These are phyloP conservation scores for Pilasporangium apinafurcum DNA, from an alignment of 352 stramenopile species.

Conservation along the genomic window DNA sequence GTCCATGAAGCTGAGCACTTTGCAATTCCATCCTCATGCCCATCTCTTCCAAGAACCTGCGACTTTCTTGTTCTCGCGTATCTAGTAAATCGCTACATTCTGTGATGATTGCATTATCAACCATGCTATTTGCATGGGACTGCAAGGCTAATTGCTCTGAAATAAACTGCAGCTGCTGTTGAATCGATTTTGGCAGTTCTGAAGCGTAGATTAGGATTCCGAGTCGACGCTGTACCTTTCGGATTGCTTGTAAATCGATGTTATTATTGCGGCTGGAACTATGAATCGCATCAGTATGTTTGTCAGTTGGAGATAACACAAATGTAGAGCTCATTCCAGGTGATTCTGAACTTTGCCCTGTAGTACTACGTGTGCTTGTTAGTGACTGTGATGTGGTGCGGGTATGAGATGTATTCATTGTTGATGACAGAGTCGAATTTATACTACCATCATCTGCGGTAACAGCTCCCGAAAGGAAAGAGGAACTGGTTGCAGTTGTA, in stretches of 20 bases:
- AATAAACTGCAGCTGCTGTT: slow-evolving; percentile 44
- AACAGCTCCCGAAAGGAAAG: too few species aligned
- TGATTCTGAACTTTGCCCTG: too few species aligned
- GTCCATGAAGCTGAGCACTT: slow-evolving; percentile 39
- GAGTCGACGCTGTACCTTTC: slow-evolving; percentile 72
- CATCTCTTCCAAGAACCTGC: slow-evolving; percentile 53
- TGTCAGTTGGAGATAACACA: too few species aligned
- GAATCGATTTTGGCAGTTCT: slow-evolving; percentile 45
- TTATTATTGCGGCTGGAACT: too few species aligned
- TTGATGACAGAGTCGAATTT: too few species aligned
- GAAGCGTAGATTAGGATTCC: slow-evolving; percentile 66
- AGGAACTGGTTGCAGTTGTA: background rate
- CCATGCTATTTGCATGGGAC: slow-evolving; percentile 47
- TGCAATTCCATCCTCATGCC: slow-evolving; percentile 46
- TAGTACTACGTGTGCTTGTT: too few species aligned
- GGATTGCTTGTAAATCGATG: slow-evolving; percentile 73
- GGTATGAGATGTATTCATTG: too few species aligned
- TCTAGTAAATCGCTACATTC: slow-evolving; percentile 54
- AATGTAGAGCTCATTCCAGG: too few species aligned
- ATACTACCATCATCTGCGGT: too few species aligned
- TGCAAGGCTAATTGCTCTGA: slow-evolving; percentile 55
- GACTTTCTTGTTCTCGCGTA: slow-evolving; percentile 36
- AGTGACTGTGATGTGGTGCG: too few species aligned
- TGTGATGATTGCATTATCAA: slow-evolving; percentile 48
- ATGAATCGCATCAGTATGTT: too few species aligned